phyloP scores from a whole-genome alignment of 78 protist genomes.

The Isochrysis galbana region DNA sequence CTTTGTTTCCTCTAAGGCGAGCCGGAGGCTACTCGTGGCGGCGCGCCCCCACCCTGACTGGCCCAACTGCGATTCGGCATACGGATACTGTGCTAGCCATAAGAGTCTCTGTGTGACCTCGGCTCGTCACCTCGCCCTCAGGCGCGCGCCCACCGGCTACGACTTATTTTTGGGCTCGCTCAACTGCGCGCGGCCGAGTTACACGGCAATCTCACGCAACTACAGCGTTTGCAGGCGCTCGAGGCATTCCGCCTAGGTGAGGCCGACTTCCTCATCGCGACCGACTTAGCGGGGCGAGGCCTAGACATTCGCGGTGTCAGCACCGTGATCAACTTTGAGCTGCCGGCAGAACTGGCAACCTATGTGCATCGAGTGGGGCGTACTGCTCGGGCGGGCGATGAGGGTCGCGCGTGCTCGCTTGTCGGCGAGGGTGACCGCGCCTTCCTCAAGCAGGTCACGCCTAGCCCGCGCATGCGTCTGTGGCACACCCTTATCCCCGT shows the following conservation, averaged over 20 bases:
- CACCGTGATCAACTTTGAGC: slow-evolving; percentile 62
- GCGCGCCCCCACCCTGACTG: too few species aligned
- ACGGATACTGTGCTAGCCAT: too few species aligned
- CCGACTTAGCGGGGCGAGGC: slow-evolving; percentile 92
- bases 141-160: slow-evolving; percentile 58
- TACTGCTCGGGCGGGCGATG: slow-evolving; percentile 52
- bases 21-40: too few species aligned
- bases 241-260: background rate
- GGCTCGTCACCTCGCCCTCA: too few species aligned
- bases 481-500: too few species aligned
- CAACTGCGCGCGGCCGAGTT: slow-evolving; percentile 73
- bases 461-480: too few species aligned
- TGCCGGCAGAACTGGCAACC: slow-evolving; percentile 8
- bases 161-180: slow-evolving; percentile 58
- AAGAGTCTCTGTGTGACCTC: background rate
- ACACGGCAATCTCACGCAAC: slow-evolving; percentile 72
- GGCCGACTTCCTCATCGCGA: slow-evolving; percentile 70
- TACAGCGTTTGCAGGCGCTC: background rate
- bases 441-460: slow-evolving; percentile 20
- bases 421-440: slow-evolving; percentile 17
- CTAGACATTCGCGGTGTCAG: slow-evolving; percentile 79
- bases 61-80: too few species aligned
- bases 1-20: slow-evolving; percentile 36
- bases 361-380: slow-evolving; percentile 59
- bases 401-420: slow-evolving; percentile 21